These are phyloP conservation scores for Lactifluus echinatus DNA, from an alignment of 768 basidiomycete genomes.

Conservation along the genomic window DNA sequence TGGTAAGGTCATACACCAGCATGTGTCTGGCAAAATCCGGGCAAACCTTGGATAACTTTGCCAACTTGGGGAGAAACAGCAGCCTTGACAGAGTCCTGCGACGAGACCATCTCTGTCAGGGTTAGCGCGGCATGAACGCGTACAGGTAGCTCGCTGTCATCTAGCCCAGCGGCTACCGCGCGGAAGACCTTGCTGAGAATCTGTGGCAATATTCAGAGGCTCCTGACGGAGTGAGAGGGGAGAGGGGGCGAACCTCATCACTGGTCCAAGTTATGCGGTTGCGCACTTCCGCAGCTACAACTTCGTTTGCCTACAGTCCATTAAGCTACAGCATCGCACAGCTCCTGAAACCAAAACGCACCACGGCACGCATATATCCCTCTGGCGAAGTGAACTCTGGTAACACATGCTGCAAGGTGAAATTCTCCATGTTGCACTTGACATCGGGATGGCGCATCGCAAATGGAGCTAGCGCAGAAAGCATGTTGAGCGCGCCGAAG, in stretches of 20 bases:
- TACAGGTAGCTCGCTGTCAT: constrained; percentile 75
- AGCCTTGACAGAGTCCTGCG: constrained; percentile 55
- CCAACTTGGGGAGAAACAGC: constrained; percentile 71
- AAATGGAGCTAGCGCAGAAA: constrained; percentile 62
- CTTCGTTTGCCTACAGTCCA: constrained; percentile 63
- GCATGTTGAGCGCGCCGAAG: constrained; percentile 83
- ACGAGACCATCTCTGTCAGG: constrained; percentile 64
- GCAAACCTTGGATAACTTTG: constrained; percentile 74
- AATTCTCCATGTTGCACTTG: constrained; percentile 66
- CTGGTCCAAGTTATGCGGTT: constrained; percentile 57
- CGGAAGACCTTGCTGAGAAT: constrained; percentile 56
- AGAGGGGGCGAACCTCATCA: constrained; percentile 41
- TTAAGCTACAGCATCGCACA: neutral
- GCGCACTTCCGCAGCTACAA: constrained; percentile 67
- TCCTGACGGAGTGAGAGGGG: neutral
- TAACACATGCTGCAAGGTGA: constrained; percentile 64
- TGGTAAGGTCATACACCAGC: neutral
- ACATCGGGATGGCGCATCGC: constrained; percentile 83
- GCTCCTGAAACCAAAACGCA: constrained; percentile 28
- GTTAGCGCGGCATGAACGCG: constrained; percentile 77
- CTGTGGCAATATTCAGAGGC: constrained; percentile 28
- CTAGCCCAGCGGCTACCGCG: constrained; percentile 56
- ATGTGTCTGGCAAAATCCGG: neutral
- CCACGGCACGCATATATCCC: constrained; percentile 71
- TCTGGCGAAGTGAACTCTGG: constrained; percentile 60